Evolutionary conservation across 345 rosid genomes (phyloP).

Genomic region (Lepidium didymum): DNA sequence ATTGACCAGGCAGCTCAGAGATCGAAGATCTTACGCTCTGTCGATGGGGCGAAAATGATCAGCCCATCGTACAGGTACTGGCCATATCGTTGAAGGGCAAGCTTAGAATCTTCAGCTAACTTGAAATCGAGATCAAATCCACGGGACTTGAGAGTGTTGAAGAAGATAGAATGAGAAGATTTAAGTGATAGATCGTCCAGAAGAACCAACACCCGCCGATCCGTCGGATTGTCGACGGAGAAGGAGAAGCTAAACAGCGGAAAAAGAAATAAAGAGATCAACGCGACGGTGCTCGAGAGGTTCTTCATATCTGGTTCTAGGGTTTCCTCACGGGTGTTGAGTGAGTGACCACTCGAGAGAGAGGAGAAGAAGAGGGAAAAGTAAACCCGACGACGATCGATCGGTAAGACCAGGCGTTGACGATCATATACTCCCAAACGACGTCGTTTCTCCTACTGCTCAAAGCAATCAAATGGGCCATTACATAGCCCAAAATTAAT

Average conservation of each 20-base stretch:
- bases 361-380: background rate
- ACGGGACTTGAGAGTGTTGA: slow-evolving; percentile 48
- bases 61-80: slow-evolving; percentile 53
- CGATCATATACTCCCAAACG: background rate
- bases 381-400: slow-evolving; percentile 5
- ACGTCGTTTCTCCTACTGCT: background rate
- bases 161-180: slow-evolving; percentile 64
- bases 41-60: slow-evolving; percentile 53
- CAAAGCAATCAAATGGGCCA: background rate
- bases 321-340: slow-evolving; percentile 7
- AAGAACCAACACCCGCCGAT: slow-evolving; percentile 48
- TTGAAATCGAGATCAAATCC: slow-evolving; percentile 57
- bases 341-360: slow-evolving; percentile 15
- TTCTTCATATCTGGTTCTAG: slow-evolving; percentile 22
- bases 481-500: background rate
- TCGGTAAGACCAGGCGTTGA: slow-evolving; percentile 17
- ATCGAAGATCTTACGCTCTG: slow-evolving; percentile 42
- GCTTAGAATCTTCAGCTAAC: slow-evolving; percentile 53
- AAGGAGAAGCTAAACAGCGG: slow-evolving; percentile 42
- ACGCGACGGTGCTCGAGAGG: slow-evolving; percentile 17
- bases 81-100: slow-evolving; percentile 60
- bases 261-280: slow-evolving; percentile 27
- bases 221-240: slow-evolving; percentile 47
- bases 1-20: background rate
- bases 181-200: slow-evolving; percentile 58